A percentile compares a stretch with the other conserved stretches of the same genome.
Evolutionary conservation across 1,284 basidiomycete species (phyloP).

Genomic region (Pseudozyma tsukubaensis): DNA sequence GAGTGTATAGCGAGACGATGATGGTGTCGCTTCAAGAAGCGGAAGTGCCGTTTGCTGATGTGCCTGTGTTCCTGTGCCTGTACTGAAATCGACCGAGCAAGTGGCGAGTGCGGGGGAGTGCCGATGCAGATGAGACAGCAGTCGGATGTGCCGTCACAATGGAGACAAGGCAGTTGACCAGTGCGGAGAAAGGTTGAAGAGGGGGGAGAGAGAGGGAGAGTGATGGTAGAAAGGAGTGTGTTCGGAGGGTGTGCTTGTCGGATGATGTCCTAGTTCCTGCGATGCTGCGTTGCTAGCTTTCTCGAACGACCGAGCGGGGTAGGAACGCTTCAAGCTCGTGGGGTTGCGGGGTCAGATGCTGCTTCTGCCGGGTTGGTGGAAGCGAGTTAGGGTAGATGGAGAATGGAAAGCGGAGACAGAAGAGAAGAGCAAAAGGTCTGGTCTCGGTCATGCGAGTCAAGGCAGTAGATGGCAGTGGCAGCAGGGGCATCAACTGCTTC

Average conservation of each 20-base stretch:
- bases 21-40: not conserved
- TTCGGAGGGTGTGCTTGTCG: slow-evolving; percentile 14
- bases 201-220: not conserved
- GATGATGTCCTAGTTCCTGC: not conserved
- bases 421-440: slow-evolving; percentile 13
- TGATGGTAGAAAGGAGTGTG: slow-evolving; percentile 4
- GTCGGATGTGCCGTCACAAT: slow-evolving; percentile 2
- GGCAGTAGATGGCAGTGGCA: not conserved
- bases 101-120: slow-evolving; percentile 15
- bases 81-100: slow-evolving; percentile 3
- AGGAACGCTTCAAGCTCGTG: not conserved
- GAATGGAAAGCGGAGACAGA: not conserved
- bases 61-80: no score
- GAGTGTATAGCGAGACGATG: not conserved
- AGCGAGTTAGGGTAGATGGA: not conserved
- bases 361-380: not conserved
- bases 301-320: not conserved
- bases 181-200: slow-evolving; percentile 15
- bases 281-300: not conserved
- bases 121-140: not conserved
- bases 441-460: slow-evolving; percentile 21
- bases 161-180: slow-evolving; percentile 7
- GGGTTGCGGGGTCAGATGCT: not conserved
- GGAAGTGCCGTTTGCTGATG: not conserved
- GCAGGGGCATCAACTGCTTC: no score